Evolutionary conservation across 176 grass and related monocot species (phyloP).

Genomic region (Pharus latifolius): DNA sequence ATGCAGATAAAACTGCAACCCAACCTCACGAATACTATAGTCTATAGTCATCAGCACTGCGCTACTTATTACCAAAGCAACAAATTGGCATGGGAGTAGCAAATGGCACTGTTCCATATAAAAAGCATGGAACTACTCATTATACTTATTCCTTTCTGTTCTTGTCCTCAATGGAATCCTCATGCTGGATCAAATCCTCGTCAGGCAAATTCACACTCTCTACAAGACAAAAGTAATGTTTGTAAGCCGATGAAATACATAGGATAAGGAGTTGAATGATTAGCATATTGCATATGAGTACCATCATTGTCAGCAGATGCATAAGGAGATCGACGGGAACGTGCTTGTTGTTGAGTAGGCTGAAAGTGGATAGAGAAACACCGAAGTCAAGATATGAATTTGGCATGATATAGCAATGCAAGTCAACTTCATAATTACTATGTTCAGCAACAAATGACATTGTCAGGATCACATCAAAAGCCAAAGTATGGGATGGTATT

Average conservation of each 20-base stretch:
- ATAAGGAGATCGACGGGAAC: slow-evolving; percentile 49
- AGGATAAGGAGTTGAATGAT: not conserved
- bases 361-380: slow-evolving; percentile 16
- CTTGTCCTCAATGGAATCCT: slow-evolving; percentile 30
- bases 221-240: slow-evolving; percentile 7
- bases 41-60: not conserved
- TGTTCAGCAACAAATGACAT: not conserved
- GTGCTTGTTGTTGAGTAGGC: slow-evolving; percentile 73
- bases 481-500: not conserved
- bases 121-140: not conserved
- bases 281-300: not conserved
- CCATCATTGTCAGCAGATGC: slow-evolving; percentile 78
- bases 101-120: not conserved
- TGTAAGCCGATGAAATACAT: not conserved
- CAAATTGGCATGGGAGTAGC: not conserved
- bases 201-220: slow-evolving; percentile 42
- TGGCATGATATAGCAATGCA: slow-evolving; percentile 8
- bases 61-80: slow-evolving; percentile 17
- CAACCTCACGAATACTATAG: not conserved
- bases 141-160: slow-evolving; percentile 31
- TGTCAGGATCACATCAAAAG: not conserved
- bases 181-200: slow-evolving; percentile 43
- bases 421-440: not conserved
- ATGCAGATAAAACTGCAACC: slow-evolving; percentile 12
- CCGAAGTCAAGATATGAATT: not conserved